Conservation (phyloP, 768 basidiomycete species). For the Mycena crocata region DNA sequence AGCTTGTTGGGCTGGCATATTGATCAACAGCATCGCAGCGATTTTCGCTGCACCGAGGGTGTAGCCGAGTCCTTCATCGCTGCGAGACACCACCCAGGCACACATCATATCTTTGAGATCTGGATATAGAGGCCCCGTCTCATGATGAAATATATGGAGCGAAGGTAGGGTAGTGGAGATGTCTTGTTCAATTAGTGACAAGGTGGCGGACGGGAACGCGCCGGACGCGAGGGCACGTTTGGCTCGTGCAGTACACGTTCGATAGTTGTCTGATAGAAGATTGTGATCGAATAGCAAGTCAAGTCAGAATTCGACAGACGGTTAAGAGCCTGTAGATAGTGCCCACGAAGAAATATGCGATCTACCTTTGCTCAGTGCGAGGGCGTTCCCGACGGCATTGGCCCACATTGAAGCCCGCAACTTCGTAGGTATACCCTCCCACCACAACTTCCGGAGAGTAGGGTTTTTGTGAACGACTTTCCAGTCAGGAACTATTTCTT, state of each 20-base stretch:
- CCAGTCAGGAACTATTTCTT: slow-evolving; percentile 86
- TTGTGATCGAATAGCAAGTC: slow-evolving; percentile 1
- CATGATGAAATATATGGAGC: slow-evolving; percentile 82
- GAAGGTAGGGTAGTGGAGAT: slow-evolving; percentile 78
- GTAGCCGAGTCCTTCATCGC: slow-evolving; percentile 86
- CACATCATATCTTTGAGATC: slow-evolving; percentile 87
- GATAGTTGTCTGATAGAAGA: slow-evolving; percentile 69
- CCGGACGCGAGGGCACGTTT: slow-evolving; percentile 75
- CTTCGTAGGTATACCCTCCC: slow-evolving; percentile 88
- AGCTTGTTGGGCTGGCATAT: slow-evolving; percentile 78
- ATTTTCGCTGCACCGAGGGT: slow-evolving; percentile 74
- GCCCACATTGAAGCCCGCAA: slow-evolving; percentile 87
- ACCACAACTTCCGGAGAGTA: slow-evolving; percentile 77
- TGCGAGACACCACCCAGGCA: slow-evolving; percentile 90
- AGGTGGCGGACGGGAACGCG: slow-evolving; percentile 71
- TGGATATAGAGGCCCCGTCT: slow-evolving; percentile 81
- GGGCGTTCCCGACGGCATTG: slow-evolving; percentile 83
- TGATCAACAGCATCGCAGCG: slow-evolving; percentile 89
- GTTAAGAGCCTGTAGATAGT: slow-evolving; percentile 9
- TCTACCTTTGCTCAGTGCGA: slow-evolving; percentile 85
- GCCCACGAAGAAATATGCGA: slow-evolving; percentile 26
- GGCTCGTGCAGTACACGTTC: slow-evolving; percentile 77
- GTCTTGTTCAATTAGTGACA: slow-evolving; percentile 79
- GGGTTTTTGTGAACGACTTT: slow-evolving; percentile 75
- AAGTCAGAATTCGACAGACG: slow-evolving; percentile 17